phyloP scores from a whole-genome alignment of 2,329 filamentous ascomycete genomes.

The Nannizziopsis arthrosporioides region DNA sequence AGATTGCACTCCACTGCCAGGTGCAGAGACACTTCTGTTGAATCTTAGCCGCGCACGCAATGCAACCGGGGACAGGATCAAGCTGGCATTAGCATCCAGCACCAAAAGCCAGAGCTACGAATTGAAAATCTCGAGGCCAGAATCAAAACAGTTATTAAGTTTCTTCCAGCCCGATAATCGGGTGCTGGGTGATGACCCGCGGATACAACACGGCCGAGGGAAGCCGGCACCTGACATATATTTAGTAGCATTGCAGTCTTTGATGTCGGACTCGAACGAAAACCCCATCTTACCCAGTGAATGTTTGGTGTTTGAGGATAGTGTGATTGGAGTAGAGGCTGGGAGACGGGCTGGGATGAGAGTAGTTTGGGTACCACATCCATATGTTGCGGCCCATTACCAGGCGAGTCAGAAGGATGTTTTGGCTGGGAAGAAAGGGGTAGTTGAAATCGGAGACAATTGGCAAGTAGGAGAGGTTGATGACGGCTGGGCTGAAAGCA shows the following conservation, averaged over 20 bases:
- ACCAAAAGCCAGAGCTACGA: constrained; percentile 18
- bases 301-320: constrained; percentile 29
- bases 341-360: constrained; percentile 27
- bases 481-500: constrained; percentile 30
- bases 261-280: constrained; percentile 12
- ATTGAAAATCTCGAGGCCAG: constrained; percentile 18
- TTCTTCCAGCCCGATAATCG: constrained; percentile 14
- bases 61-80: constrained; percentile 13
- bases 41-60: constrained; percentile 16
- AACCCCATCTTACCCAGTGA: constrained; percentile 19
- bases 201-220: constrained; percentile 18
- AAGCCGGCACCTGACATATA: constrained; percentile 23
- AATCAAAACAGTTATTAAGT: constrained; percentile 16
- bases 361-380: constrained; percentile 27
- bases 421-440: constrained; percentile 23
- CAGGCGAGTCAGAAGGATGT: constrained; percentile 21
- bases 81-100: constrained; percentile 20
- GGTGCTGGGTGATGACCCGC: constrained; percentile 17
- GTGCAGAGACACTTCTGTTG: constrained; percentile 16
- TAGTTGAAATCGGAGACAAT: constrained; percentile 15
- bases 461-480: constrained; percentile 27
- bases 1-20: constrained; percentile 19
- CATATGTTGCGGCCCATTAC: constrained; percentile 27
- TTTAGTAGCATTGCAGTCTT: constrained; percentile 17
- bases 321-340: constrained; percentile 24